Base-by-base conservation (phyloP, 208 protist species). In the Giardia muris region DNA sequence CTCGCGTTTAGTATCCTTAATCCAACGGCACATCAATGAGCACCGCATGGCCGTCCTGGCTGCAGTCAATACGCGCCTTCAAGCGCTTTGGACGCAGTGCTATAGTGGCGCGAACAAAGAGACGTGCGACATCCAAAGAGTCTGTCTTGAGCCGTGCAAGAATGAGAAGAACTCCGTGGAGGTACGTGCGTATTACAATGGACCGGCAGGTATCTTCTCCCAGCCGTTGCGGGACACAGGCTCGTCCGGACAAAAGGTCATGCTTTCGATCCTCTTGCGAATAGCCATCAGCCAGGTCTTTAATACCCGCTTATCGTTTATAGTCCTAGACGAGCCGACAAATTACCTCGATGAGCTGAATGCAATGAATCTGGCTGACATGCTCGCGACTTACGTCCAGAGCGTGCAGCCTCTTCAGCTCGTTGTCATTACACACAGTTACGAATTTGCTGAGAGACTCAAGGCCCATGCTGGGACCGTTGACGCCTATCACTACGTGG, bases 291-390 rank as follows among this genome's bases (percentile, higher is more conserved):
- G 19, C 19, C 19, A 89, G 19, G 42, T 43, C 19, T 89, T 43
- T 43, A 4, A 45, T 10, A 45, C 86, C 39, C 4, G 3, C 42
- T 43, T 89, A 22, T 45, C 19, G 42, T 89, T 4, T 43, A 89
- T 89, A 4, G 4, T 4, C 19, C 42, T 89, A 43, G 86, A 89
- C 86, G 86, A 89, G 45, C 86, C 86, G 19, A 89, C 86, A 4
- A 89, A 89, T 43, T 89, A 45, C 42, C 42, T 89, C 4, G 86
- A 89, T 43, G 3, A 89, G 45, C 19, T 46, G 45, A 89, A 89
- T 43, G 42, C 4, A 4, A 43, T 46, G 45, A 89, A 43, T 43
- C 42, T 89, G 3, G 42, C 19, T 43, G 39, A 89, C 4, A 43
- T 89, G 86, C 86, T 89, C 19, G 86, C 19, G 19, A 43, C n/a